Evolutionary conservation across 768 basidiomycete species (phyloP).

Genomic region (Coprinopsis strossmayeri): DNA sequence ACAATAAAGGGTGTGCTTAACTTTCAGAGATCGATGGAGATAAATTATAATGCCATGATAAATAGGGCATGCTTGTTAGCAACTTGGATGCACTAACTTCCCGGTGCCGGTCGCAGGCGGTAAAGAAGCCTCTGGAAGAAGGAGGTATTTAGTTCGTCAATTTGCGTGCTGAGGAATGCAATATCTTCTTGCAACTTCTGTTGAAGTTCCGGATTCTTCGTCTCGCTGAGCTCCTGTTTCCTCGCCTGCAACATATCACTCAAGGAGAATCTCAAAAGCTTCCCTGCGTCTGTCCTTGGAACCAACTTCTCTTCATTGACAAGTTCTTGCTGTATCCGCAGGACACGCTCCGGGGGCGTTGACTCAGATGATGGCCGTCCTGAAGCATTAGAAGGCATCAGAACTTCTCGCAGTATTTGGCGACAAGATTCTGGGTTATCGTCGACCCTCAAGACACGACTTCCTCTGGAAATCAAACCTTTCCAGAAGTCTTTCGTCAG

Average conservation of each 20-base stretch:
- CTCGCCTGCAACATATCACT: background rate
- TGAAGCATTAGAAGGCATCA: background rate
- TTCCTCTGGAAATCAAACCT: background rate
- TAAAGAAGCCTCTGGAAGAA: background rate
- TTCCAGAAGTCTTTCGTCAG: constrained; percentile 1
- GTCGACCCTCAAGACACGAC: background rate
- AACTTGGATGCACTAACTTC: too few species aligned
- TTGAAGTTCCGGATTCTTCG: background rate
- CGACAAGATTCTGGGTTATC: background rate
- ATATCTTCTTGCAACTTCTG: background rate
- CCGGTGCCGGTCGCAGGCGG: too few species aligned
- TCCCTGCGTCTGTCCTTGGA: constrained; percentile 1
- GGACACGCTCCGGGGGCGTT: background rate
- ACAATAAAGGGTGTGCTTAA: too few species aligned
- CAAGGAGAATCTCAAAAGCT: background rate
- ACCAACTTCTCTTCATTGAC: constrained; percentile 3
- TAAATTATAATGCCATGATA: too few species aligned
- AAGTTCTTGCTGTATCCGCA: constrained; percentile 1
- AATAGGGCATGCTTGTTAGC: too few species aligned
- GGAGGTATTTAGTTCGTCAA: background rate
- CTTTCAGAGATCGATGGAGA: too few species aligned
- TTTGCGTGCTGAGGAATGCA: background rate
- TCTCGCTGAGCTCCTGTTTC: background rate
- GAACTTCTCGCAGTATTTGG: background rate
- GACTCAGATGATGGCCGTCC: background rate